A percentile compares a stretch with the other conserved stretches of the same genome.
These are phyloP conservation scores for Spergularia marina DNA, from an alignment of 148 eudicot genomes.

Conservation along the genomic window DNA sequence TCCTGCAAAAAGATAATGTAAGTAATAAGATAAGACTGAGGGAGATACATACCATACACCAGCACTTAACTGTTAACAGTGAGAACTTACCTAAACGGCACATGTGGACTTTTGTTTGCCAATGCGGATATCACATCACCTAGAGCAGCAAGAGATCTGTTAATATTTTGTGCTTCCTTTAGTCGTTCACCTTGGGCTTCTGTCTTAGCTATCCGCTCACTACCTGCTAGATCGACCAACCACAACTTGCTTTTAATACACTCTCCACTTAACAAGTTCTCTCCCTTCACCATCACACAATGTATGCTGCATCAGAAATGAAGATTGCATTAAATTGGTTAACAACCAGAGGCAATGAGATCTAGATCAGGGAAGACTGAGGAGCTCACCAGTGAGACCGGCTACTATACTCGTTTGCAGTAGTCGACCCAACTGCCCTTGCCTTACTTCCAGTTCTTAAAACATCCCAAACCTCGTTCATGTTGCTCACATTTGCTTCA, in stretches of 20 bases:
- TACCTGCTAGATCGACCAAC: constrained; percentile 93
- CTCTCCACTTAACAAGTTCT: constrained; percentile 77
- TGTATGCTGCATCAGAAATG: constrained; percentile 61
- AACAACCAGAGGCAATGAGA: not conserved
- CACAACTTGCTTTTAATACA: constrained; percentile 89
- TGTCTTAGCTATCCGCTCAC: constrained; percentile 86
- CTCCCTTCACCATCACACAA: constrained; percentile 93
- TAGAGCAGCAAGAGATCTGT: constrained; percentile 90
- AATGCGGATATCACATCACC: constrained; percentile 93
- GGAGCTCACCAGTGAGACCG: constrained; percentile 85
- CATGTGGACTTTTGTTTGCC: constrained; percentile 77
- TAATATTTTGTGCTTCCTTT: constrained; percentile 86
- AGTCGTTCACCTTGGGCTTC: constrained; percentile 91
- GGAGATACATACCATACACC: not conserved
- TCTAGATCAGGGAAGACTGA: not conserved
- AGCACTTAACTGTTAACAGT: not conserved
- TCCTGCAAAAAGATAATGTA: constrained; percentile 41
- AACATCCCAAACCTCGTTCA: constrained; percentile 86
- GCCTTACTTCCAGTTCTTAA: constrained; percentile 76
- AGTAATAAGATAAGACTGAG: constrained; percentile 6
- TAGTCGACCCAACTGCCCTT: constrained; percentile 91
- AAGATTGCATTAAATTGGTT: not conserved
- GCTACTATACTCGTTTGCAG: constrained; percentile 93
- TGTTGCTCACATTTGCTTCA: constrained; percentile 81
- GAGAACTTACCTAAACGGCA: constrained; percentile 67